Percentiles rank a stretch among this genome's conserved stretches.
These are phyloP conservation scores for Podaxis pistillaris DNA, from an alignment of 768 basidiomycete species.

Conservation along the genomic window DNA sequence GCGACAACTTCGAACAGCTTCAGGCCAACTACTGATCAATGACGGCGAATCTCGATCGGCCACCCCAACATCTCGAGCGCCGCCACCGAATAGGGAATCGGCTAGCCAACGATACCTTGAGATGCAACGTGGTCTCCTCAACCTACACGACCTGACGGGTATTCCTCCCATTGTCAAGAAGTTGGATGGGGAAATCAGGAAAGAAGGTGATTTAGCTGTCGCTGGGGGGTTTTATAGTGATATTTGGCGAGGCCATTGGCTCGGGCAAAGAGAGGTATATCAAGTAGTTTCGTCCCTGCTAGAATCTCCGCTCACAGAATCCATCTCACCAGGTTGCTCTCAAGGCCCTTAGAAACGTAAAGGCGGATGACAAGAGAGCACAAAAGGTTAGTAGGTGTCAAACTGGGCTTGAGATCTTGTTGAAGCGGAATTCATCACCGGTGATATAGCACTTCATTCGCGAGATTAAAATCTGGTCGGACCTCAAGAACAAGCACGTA, in stretches of 20 bases:
- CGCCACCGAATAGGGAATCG: conserved; percentile 29
- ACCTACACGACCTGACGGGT: conserved; percentile 26
- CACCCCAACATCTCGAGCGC: conserved; percentile 24
- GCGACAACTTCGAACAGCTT: not conserved
- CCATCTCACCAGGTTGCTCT: not conserved
- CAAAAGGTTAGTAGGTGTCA: not conserved
- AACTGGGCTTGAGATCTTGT: not conserved
- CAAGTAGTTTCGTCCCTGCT: not conserved
- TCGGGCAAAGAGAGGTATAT: conserved; percentile 46
- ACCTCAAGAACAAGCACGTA: not conserved
- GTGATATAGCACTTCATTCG: not conserved
- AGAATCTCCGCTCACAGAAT: not conserved
- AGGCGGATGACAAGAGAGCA: not conserved
- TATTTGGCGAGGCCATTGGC: conserved; percentile 55
- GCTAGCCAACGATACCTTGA: not conserved
- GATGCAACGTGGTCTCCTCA: not conserved
- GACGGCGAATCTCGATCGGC: conserved; percentile 17
- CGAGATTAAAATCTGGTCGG: conserved; percentile 1
- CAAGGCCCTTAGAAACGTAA: not conserved
- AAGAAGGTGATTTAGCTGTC: conserved; percentile 33
- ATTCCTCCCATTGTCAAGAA: conserved; percentile 51
- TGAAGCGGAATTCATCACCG: not conserved
- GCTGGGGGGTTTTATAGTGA: conserved; percentile 56
- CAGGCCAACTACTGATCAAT: not conserved
- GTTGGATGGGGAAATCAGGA: conserved; percentile 50